Evolutionary conservation across 2,329 filamentous ascomycete genomes (phyloP).

Genomic region (Celoporthe dispersa): DNA sequence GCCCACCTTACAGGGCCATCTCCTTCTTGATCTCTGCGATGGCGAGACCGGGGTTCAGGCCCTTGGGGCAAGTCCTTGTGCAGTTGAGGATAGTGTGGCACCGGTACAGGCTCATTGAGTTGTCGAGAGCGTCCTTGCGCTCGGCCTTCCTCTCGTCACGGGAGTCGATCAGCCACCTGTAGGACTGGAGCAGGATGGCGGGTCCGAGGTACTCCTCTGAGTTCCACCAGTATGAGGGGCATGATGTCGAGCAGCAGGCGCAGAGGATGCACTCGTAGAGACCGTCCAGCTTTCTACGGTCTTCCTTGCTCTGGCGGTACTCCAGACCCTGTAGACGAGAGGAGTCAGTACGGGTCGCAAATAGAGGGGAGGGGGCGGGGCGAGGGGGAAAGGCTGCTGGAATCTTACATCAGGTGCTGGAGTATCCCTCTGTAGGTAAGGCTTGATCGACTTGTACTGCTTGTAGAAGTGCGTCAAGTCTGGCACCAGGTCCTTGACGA

Average conservation of each 20-base stretch:
- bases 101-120: conserved; percentile 98
- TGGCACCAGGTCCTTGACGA: conserved; percentile 98
- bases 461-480: conserved; percentile 99
- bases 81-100: conserved; percentile 99
- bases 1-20: conserved; percentile 65
- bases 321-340: conserved; percentile 73
- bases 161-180: conserved; percentile 95
- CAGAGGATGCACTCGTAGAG: conserved; percentile 99
- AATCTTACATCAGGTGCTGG: conserved; percentile 77
- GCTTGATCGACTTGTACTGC: conserved; percentile 99
- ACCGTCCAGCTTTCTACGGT: conserved; percentile 95
- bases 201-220: conserved; percentile 97
- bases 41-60: conserved; percentile 90
- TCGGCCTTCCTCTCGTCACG: conserved; percentile 88
- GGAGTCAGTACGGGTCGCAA: conserved; percentile 26
- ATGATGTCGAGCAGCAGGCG: conserved; percentile 98
- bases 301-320: conserved; percentile 85
- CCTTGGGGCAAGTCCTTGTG: conserved; percentile 97
- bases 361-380: neutral
- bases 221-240: conserved; percentile 99
- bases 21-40: conserved; percentile 99
- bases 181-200: conserved; percentile 94
- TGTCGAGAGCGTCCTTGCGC: conserved; percentile 90
- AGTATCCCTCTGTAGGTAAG: conserved; percentile 91
- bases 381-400: neutral